These are phyloP conservation scores for Orbilia blumenaviensis DNA, from an alignment of 2,329 filamentous ascomycete genomes.

Conservation along the genomic window DNA sequence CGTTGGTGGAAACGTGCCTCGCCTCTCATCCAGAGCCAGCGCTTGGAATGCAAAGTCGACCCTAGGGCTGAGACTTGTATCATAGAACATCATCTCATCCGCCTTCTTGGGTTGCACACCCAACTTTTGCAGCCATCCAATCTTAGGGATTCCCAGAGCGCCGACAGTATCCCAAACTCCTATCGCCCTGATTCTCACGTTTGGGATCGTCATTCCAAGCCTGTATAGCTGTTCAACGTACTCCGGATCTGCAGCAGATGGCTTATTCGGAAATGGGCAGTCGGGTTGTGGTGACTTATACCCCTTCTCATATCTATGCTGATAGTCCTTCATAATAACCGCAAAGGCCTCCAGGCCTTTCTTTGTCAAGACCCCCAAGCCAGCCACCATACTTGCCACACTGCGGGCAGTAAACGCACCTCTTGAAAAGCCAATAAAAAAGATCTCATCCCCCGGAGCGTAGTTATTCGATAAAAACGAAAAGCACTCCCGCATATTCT, in stretches of 20 bases:
- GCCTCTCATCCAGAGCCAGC: conserved; percentile 68
- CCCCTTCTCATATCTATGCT: conserved; percentile 48
- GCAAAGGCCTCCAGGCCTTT: conserved; percentile 68
- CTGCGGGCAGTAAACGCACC: conserved; percentile 70
- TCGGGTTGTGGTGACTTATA: conserved; percentile 43
- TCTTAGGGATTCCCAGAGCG: conserved; percentile 64
- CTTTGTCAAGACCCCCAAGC: conserved; percentile 66
- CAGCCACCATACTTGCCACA: conserved; percentile 66
- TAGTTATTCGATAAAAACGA: conserved; percentile 72
- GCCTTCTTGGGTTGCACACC: conserved; percentile 62
- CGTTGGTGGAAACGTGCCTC: conserved; percentile 67
- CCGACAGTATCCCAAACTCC: conserved; percentile 68
- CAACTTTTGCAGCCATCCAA: conserved; percentile 64
- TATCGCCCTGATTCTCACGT: conserved; percentile 64
- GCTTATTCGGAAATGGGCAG: conserved; percentile 32
- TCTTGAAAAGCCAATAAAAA: conserved; percentile 68
- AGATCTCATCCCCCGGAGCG: conserved; percentile 68
- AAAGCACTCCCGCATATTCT: conserved; percentile 70
- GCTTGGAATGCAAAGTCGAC: conserved; percentile 71
- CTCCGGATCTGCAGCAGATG: conserved; percentile 25
- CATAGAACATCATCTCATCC: conserved; percentile 66
- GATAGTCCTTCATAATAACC: conserved; percentile 66
- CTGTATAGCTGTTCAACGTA: conserved; percentile 52
- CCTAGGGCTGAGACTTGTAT: conserved; percentile 66
- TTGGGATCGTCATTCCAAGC: conserved; percentile 39